Conservation (phyloP, 768 basidiomycete species). For the Mycena latifolia region DNA sequence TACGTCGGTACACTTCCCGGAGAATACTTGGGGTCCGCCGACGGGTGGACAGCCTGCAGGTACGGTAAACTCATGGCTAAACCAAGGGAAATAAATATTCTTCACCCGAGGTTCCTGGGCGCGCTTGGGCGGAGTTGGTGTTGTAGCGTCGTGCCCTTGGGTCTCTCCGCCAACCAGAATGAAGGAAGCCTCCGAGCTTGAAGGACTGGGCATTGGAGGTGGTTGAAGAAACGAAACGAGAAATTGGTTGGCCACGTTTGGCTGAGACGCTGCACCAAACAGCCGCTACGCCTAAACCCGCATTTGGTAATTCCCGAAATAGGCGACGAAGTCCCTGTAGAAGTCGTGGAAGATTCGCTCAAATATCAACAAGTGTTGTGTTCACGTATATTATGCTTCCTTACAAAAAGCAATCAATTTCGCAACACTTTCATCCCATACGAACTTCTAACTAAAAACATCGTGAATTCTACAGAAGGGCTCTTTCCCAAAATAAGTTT, state of each 20-base stretch:
- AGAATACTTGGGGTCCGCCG: conserved; percentile 53
- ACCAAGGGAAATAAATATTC: neutral
- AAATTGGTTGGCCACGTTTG: neutral
- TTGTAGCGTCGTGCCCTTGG: neutral
- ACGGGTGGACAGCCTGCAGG: conserved; percentile 56
- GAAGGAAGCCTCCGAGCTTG: conserved; percentile 60
- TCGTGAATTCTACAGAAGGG: too few relatives aligned
- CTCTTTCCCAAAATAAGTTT: too few relatives aligned
- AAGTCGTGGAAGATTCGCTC: too few relatives aligned
- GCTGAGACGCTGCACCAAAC: neutral
- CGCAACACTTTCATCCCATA: too few relatives aligned
- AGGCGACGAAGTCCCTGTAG: neutral
- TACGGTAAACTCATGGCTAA: conserved; percentile 9
- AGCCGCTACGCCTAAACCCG: conserved; percentile 5
- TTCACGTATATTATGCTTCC: too few relatives aligned
- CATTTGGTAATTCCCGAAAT: conserved; percentile 1
- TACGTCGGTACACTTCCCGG: conserved; percentile 65
- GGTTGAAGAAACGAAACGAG: neutral
- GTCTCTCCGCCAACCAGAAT: conserved; percentile 53
- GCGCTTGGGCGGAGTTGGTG: conserved; percentile 1
- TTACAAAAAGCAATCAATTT: too few relatives aligned
- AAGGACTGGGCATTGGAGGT: conserved; percentile 40
- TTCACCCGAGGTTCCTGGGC: conserved; percentile 7
- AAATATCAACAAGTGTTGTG: too few relatives aligned
- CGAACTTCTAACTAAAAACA: too few relatives aligned